These are phyloP conservation scores for Vitis rupestris DNA, from an alignment of 164 flowering plant genomes.

Conservation along the genomic window DNA sequence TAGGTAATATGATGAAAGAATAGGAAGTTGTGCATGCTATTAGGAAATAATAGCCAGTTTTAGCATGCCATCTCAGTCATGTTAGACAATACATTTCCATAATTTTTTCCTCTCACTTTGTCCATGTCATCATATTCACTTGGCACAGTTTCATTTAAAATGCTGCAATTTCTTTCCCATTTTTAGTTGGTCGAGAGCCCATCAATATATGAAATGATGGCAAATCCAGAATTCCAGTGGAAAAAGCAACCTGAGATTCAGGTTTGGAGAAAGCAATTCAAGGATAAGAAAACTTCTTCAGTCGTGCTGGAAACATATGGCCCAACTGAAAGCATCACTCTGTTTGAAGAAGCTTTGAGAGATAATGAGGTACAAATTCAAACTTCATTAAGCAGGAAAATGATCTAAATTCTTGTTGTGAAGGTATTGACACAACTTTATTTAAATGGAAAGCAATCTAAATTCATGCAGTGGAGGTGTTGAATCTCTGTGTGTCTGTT, in stretches of 20 bases:
- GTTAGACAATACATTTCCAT: not conserved
- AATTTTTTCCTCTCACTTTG: not conserved
- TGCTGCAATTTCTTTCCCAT: not conserved
- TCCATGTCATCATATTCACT: not conserved
- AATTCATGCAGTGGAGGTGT: no score
- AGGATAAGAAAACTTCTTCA: constrained; percentile 31
- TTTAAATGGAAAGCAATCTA: no score
- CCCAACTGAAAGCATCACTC: constrained; percentile 35
- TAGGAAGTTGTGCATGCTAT: no score
- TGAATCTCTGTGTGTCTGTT: no score
- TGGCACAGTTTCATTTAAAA: not conserved
- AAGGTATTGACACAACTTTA: not conserved
- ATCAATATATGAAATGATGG: constrained; percentile 91
- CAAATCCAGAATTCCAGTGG: constrained; percentile 80
- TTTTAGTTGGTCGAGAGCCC: constrained; percentile 87
- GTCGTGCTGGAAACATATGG: constrained; percentile 59
- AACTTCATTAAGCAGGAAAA: not conserved
- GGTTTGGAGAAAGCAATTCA: constrained; percentile 67
- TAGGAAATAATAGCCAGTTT: not conserved
- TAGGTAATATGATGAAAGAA: no score
- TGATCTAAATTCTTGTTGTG: not conserved
- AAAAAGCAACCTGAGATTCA: constrained; percentile 60
- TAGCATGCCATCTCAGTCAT: not conserved
- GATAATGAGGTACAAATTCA: constrained; percentile 61
- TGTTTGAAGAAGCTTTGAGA: constrained; percentile 62